Base-by-base conservation (phyloP, 139 green algal species). In the Prasinococcaceae sp. region DNA sequence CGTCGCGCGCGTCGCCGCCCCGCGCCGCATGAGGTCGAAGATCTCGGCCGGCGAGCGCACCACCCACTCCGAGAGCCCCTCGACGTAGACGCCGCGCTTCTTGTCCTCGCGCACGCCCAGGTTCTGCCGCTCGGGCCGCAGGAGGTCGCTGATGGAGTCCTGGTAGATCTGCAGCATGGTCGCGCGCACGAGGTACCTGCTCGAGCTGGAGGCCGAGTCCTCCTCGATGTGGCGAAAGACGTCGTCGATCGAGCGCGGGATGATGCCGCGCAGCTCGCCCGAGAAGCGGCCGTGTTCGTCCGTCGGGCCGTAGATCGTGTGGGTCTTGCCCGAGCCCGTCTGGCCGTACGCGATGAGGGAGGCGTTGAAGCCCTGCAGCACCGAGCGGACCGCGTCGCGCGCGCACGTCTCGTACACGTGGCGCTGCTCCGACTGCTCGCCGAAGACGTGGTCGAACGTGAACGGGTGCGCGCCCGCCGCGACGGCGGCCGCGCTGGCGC, bases 101-200 rank as follows among this genome's bases (percentile, higher is more conserved):
- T 66, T 63, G 68, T 94, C 88, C 66, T 95, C 88, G 23, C 85
- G 65, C 42, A 81, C 82, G 42, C 35, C 8, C 38, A 94, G 63
- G 66, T 90, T 92, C 20, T 64, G 73, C 25, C 70, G 68, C 26
- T 92, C 82, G 2, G 88, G 82, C 60, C 92, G 93, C 28, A 97
- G 70, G 44, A 97, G 72, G 71, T 97, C 89, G 26, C 72, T 89
- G 35, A 97, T 83, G 9, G 75, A 66, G 69, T 97, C 88, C 61
- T 97, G 95, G 72, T 97, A 97, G 48, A 97, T 97, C 47, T 72
- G 88, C 6, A 97, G 66, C 66, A 94, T 94, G 0, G 80, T 84
- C 2, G 83, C 82, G 0, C 87, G 78, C 3, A 97, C 88, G 23
- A 96, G 81, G 66, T 89, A 96, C 40, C 40, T 25, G 69, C 92